Conservation (phyloP, 2,329 filamentous ascomycete genomes). For the Nigrograna mackinnonii region DNA sequence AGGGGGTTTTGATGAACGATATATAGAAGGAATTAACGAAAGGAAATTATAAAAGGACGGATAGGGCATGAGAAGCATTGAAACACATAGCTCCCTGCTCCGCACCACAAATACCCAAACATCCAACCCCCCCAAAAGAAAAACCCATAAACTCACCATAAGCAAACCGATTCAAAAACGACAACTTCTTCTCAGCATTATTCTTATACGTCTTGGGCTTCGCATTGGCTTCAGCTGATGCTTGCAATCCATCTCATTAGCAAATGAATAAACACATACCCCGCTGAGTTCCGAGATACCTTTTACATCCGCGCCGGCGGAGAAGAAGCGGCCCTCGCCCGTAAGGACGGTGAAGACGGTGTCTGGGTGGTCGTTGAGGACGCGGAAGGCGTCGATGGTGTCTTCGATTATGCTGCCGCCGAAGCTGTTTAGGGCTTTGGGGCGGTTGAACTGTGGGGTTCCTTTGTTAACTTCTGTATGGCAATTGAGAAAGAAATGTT, state of each 20-base stretch:
- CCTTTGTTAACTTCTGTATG: background rate
- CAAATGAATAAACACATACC: conserved; percentile 4
- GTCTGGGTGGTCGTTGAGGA: conserved; percentile 51
- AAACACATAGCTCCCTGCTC: too few relatives aligned
- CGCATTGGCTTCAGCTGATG: conserved; percentile 12
- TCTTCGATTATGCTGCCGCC: conserved; percentile 50
- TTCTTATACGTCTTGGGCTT: conserved; percentile 21
- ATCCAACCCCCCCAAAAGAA: too few relatives aligned
- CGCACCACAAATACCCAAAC: too few relatives aligned
- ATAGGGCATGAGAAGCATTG: too few relatives aligned
- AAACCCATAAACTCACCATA: conserved; percentile 32
- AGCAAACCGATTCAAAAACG: conserved; percentile 24
- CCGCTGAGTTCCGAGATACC: conserved; percentile 19
- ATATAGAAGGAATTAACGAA: background rate
- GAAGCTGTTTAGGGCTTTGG: conserved; percentile 53
- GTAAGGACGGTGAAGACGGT: conserved; percentile 57
- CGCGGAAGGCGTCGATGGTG: conserved; percentile 47
- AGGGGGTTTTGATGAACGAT: too few relatives aligned
- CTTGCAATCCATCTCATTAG: conserved; percentile 4
- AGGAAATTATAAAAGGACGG: background rate
- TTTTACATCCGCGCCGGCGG: conserved; percentile 53
- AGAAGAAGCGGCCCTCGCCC: conserved; percentile 56
- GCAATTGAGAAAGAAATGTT: background rate
- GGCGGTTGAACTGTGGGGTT: conserved; percentile 49
- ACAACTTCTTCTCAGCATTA: conserved; percentile 37